Evolutionary conservation across 2,329 filamentous ascomycete genomes (phyloP), one percentile per base, ranked within the genome.

Genomic region (Fusarium miscanthi): DNA sequence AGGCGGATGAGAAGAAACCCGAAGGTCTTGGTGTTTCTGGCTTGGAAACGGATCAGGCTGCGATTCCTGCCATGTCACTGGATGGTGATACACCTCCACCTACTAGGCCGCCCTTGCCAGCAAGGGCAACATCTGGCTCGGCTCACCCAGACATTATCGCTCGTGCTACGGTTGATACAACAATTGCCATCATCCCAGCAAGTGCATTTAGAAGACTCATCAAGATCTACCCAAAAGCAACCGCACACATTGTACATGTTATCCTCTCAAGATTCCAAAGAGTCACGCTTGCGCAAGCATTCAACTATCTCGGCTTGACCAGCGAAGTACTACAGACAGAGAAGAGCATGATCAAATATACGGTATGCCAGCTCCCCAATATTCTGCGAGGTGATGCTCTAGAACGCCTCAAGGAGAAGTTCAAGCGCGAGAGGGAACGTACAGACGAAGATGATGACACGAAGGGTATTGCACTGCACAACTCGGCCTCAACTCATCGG

Each of bases 71-170:
- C 7, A 88, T 97, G 59, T 92, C 91, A 5, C 84, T 97, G 3
- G 93, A 94, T 59, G 84, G 80, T 54, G 78, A 79, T 21, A 68
- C 80, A 9, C 69, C 77, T 12, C 54, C 76, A 9, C 56, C 66
- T 21, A 79, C 76, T 35, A 83, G 84, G 27, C 86, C 86, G 5
- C 65, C 71, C 8, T 75, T 82, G 46, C 81, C 82, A 17, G 85
- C 85, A 70, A 84, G 86, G 61, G 79, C 79, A 21, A 82, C 84
- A 37, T 88, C 89, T 16, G 92, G 91, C 72, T 98, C 96, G 19
- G 94, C 94, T 1, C 96, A 99, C 82, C 96, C 96, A 16, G 96
- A 99, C 78, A 96, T 99, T 70, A 94, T 99, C 72, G 96, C 95
- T n/a, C 89, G 96, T 73, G 96, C 96, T 10, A 97, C 94, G 21